These are phyloP conservation scores for Dendrobium officinale DNA, from an alignment of 106 monocot species.

Conservation along the genomic window DNA sequence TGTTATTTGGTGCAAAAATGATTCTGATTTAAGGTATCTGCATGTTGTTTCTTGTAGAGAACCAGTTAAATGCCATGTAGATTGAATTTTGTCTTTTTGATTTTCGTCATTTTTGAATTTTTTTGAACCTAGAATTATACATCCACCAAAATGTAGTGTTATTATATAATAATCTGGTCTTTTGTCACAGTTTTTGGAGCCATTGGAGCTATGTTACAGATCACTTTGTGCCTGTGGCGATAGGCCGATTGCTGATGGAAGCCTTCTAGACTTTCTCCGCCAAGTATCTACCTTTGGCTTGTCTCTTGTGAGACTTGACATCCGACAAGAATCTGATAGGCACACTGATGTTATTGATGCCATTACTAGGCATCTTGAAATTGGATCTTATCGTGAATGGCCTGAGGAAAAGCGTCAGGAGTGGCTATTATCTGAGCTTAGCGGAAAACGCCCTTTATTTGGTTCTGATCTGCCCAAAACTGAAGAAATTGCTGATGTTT, in stretches of 20 bases:
- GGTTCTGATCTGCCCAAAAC: constrained; percentile 80
- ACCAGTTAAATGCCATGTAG: not conserved
- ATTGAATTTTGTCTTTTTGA: not conserved
- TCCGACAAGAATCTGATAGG: constrained; percentile 95
- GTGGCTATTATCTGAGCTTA: constrained; percentile 88
- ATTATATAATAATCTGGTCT: not conserved
- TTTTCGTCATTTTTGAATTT: not conserved
- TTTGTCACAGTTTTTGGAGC: constrained; percentile 68
- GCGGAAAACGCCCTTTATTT: constrained; percentile 91
- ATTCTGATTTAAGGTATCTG: not conserved
- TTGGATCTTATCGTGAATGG: constrained; percentile 95
- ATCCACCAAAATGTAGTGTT: not conserved
- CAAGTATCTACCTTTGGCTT: constrained; percentile 97
- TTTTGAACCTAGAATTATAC: not conserved
- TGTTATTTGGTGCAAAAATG: not conserved
- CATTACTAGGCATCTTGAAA: constrained; percentile 78
- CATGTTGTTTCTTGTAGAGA: not conserved
- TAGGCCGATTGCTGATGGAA: constrained; percentile 82
- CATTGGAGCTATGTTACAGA: constrained; percentile 89
- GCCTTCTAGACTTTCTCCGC: constrained; percentile 86
- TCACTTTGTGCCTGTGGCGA: constrained; percentile 83
- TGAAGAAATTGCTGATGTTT: constrained; percentile 84
- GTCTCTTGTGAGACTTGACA: constrained; percentile 89
- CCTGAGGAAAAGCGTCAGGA: constrained; percentile 82
- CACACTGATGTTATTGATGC: constrained; percentile 94